Percentiles rank a stretch among this genome's conserved stretches.
phyloP scores from a whole-genome alignment of 768 basidiomycete species.

The Vararia minispora region DNA sequence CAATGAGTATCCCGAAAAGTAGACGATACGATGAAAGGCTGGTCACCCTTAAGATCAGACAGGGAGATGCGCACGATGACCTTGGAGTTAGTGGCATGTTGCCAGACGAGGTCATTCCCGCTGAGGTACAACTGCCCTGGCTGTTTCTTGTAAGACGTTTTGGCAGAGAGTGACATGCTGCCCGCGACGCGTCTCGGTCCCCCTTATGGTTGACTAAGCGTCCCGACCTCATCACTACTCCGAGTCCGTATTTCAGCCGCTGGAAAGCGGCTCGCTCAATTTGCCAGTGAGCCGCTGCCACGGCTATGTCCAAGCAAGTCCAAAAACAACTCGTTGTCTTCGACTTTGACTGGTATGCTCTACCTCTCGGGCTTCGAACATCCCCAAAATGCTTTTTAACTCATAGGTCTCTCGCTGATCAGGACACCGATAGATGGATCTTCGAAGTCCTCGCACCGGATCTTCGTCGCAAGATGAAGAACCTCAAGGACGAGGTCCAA shows the following conservation, averaged over 20 bases:
- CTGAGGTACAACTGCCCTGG: constrained; percentile 68
- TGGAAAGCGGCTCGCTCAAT: too few relatives aligned
- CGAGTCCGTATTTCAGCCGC: too few relatives aligned
- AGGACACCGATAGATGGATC: constrained; percentile 93
- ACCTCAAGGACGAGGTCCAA: constrained; percentile 49
- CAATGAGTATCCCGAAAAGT: constrained; percentile 1
- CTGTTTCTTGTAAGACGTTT: constrained; percentile 78
- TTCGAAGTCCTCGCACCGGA: constrained; percentile 82
- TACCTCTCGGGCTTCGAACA: neutral
- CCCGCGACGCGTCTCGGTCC: too few relatives aligned
- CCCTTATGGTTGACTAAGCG: too few relatives aligned
- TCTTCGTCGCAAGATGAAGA: constrained; percentile 73
- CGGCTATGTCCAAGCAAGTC: constrained; percentile 16
- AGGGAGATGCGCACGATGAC: constrained; percentile 55
- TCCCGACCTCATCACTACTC: too few relatives aligned
- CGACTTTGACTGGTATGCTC: constrained; percentile 87
- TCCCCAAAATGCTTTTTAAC: neutral
- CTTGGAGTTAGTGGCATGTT: constrained; percentile 55
- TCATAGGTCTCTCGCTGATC: constrained; percentile 79
- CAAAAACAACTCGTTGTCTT: constrained; percentile 74
- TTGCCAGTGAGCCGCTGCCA: too few relatives aligned
- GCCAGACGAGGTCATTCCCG: constrained; percentile 67
- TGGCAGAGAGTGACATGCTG: too few relatives aligned
- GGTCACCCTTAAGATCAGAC: constrained; percentile 45
- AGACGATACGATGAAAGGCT: constrained; percentile 10